A percentile compares a stretch with the other conserved stretches of the same genome.
Evolutionary conservation across 371 early-diverging fungal genomes (phyloP).

Genomic region (Mucor mucedo): DNA sequence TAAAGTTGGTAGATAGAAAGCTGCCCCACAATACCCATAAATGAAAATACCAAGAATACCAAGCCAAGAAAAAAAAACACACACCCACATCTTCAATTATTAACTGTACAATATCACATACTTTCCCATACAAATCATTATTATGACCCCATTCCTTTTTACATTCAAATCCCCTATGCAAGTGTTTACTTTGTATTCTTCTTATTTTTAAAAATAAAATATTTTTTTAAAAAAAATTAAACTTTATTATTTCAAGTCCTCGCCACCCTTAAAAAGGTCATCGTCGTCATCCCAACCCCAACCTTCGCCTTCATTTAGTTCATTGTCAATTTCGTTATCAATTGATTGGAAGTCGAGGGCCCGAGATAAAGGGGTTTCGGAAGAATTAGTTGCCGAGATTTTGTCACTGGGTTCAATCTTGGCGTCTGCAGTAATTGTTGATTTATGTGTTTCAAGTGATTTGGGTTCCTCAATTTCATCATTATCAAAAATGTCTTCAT

Average conservation of each 20-base stretch:
- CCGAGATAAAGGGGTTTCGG: not conserved
- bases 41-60: too few relatives aligned
- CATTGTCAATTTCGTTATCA: constrained; percentile 6
- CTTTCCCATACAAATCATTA: too few relatives aligned
- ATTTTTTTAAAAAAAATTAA: too few relatives aligned
- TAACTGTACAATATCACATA: too few relatives aligned
- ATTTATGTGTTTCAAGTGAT: not conserved
- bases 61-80: not conserved
- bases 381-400: not conserved
- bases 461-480: not conserved
- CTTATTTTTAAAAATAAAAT: too few relatives aligned
- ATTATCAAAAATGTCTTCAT: constrained; percentile 23
- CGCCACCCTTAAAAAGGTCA: constrained; percentile 17
- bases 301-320: constrained; percentile 28
- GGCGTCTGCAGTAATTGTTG: not conserved
- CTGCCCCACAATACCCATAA: too few relatives aligned
- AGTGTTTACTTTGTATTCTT: too few relatives aligned
- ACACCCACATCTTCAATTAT: not conserved
- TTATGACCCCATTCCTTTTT: too few relatives aligned
- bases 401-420: not conserved
- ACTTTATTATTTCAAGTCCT: too few relatives aligned
- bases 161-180: too few relatives aligned
- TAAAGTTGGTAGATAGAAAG: not conserved
- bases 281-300: constrained; percentile 23
- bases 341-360: constrained; percentile 7